Evolutionary conservation across 1,284 basidiomycete genomes (phyloP).

Genomic region (Ganoderma sp.): DNA sequence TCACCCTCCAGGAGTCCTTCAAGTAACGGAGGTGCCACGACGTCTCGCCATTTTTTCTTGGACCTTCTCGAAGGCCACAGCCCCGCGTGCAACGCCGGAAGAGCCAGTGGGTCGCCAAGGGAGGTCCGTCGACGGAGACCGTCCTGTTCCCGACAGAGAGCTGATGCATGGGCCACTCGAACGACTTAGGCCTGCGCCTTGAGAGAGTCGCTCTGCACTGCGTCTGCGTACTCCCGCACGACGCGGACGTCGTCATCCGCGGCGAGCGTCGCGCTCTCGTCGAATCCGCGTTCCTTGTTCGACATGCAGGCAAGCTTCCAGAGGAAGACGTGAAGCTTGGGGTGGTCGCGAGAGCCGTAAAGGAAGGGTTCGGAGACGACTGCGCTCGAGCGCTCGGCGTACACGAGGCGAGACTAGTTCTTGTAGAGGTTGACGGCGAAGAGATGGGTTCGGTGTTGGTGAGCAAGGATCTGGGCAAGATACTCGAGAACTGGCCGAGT

Average conservation of each 20-base stretch:
- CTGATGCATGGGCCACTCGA: neutral
- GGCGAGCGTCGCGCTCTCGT: constrained; percentile 26
- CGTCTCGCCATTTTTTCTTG: neutral
- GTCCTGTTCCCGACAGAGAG: neutral
- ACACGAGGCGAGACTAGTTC: constrained; percentile 20
- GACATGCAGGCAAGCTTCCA: constrained; percentile 29
- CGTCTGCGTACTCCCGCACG: neutral
- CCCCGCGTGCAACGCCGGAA: neutral
- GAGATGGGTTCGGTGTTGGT: constrained; percentile 30
- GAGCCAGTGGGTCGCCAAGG: neutral
- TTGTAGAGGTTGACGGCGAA: constrained; percentile 26
- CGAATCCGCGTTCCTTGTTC: constrained; percentile 29
- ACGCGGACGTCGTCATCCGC: neutral
- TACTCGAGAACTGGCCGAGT: constrained; percentile 24
- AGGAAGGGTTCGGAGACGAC: constrained; percentile 29
- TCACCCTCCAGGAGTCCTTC: neutral
- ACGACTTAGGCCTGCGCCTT: neutral
- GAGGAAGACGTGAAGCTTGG: constrained; percentile 26
- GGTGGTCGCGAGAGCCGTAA: constrained; percentile 9
- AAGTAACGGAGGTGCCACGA: neutral
- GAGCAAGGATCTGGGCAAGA: constrained; percentile 17
- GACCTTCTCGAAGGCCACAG: neutral
- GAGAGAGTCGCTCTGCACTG: neutral
- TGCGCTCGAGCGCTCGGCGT: constrained; percentile 7
- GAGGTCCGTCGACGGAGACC: neutral